A percentile compares a stretch with the other conserved stretches of the same genome.
phyloP scores from a whole-genome alignment of 148 eudicot genomes.

The Pharnaceum exiguum region DNA sequence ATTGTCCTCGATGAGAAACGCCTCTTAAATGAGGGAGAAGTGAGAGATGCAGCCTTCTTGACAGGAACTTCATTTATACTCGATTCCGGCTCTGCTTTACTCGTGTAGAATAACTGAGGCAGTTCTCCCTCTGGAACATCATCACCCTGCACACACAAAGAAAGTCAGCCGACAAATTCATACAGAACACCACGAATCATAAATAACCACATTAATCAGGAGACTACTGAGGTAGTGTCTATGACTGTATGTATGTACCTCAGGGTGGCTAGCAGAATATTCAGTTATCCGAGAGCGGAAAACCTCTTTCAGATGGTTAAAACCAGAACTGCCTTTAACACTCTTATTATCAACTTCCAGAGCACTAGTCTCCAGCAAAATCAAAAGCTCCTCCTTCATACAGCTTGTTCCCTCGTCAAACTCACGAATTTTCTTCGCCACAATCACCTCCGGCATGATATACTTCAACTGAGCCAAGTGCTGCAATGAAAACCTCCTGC shows the following conservation, averaged over 20 bases:
- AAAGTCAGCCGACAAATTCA: not conserved
- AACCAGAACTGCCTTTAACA: constrained; percentile 28
- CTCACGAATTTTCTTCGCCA: constrained; percentile 47
- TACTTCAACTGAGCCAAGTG: constrained; percentile 82
- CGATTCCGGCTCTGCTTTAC: constrained; percentile 22
- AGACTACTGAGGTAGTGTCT: not conserved
- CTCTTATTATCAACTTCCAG: constrained; percentile 28
- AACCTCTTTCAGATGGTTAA: constrained; percentile 37
- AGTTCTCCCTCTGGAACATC: constrained; percentile 69
- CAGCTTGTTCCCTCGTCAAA: constrained; percentile 59
- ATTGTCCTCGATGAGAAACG: constrained; percentile 37
- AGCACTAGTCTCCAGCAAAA: constrained; percentile 36
- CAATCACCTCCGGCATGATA: constrained; percentile 65
- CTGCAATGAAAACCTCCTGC: constrained; percentile 65
- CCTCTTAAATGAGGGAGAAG: constrained; percentile 45
- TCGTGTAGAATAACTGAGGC: constrained; percentile 50
- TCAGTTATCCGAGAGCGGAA: constrained; percentile 44
- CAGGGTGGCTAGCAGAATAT: constrained; percentile 36
- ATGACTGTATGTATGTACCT: constrained; percentile 30
- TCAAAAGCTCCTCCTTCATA: constrained; percentile 71
- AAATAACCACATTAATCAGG: not conserved
- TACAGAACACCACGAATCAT: not conserved
- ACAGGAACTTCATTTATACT: constrained; percentile 12
- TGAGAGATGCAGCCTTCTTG: constrained; percentile 39
- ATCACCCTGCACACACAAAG: constrained; percentile 40